A percentile compares a stretch with the other conserved stretches of the same genome.
phyloP scores from a whole-genome alignment of 1,284 basidiomycete genomes.

The Ceratobasidium sp. region DNA sequence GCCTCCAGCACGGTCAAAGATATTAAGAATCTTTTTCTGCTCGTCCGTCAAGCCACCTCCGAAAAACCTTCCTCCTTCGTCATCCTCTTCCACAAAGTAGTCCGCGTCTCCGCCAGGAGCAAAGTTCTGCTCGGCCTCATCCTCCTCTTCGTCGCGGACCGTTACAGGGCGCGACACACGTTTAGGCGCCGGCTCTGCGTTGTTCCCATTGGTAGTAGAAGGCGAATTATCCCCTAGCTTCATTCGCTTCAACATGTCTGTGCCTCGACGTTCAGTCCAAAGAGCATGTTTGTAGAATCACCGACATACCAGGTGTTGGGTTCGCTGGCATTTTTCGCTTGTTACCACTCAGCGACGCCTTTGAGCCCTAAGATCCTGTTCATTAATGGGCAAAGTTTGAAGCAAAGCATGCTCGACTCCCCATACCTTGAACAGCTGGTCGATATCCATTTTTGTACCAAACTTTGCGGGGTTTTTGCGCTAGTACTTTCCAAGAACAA shows the following conservation, averaged over 20 bases:
- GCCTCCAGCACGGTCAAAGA: conserved; percentile 80
- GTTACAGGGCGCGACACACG: conserved; percentile 63
- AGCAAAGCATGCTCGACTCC: conserved; percentile 10
- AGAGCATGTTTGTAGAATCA: not conserved
- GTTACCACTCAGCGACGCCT: conserved; percentile 70
- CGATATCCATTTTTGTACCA: conserved; percentile 73
- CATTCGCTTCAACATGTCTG: conserved; percentile 83
- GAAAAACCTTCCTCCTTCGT: conserved; percentile 93
- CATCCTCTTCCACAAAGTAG: conserved; percentile 90
- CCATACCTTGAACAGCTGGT: conserved; percentile 82
- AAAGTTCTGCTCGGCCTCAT: conserved; percentile 63
- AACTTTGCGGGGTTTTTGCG: not conserved
- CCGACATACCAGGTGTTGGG: conserved; percentile 67
- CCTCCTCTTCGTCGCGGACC: conserved; percentile 66
- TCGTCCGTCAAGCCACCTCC: conserved; percentile 84
- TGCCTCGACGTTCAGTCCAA: conserved; percentile 14
- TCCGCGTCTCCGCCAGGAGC: conserved; percentile 88
- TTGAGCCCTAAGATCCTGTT: conserved; percentile 68
- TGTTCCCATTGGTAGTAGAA: conserved; percentile 51
- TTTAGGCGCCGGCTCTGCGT: conserved; percentile 54
- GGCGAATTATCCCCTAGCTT: conserved; percentile 62
- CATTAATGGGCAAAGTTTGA: conserved; percentile 29
- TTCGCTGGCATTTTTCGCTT: conserved; percentile 88
- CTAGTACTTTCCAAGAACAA: not conserved
- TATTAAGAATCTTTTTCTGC: conserved; percentile 91